Conservation (phyloP, 768 basidiomycete genomes). For the Collybiopsis confluens region DNA sequence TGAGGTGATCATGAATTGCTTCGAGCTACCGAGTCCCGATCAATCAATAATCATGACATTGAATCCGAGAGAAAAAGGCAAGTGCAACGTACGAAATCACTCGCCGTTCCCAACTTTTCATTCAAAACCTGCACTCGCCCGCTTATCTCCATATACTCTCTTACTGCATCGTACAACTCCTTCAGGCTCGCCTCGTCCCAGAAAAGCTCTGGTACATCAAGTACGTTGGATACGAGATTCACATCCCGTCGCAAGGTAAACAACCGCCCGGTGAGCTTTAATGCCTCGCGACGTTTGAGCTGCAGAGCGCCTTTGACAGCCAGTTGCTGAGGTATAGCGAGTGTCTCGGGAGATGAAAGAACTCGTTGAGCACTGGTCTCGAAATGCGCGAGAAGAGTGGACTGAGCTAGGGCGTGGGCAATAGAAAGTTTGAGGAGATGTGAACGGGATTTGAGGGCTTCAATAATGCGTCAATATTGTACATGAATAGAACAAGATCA, state of each 20-base stretch:
- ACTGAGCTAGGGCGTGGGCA: conserved; percentile 91
- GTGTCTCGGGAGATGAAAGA: conserved; percentile 70
- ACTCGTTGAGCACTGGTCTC: conserved; percentile 76
- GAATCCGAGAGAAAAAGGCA: neutral
- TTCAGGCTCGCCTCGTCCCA: conserved; percentile 92
- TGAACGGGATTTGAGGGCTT: conserved; percentile 89
- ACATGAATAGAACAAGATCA: neutral
- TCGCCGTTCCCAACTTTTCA: conserved; percentile 82
- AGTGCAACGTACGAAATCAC: conserved; percentile 68
- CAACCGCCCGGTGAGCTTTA: conserved; percentile 79
- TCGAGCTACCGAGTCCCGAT: conserved; percentile 25
- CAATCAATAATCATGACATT: neutral
- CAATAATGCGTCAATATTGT: conserved; percentile 2
- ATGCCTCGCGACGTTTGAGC: conserved; percentile 74
- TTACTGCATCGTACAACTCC: conserved; percentile 85
- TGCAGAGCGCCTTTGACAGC: conserved; percentile 73
- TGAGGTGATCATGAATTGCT: conserved; percentile 90
- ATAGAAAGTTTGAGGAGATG: conserved; percentile 91
- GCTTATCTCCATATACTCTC: conserved; percentile 93
- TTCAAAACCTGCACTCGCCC: conserved; percentile 80
- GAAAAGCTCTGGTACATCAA: conserved; percentile 91
- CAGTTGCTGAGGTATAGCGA: conserved; percentile 81
- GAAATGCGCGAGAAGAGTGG: conserved; percentile 85
- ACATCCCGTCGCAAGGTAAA: conserved; percentile 89
- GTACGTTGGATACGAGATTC: conserved; percentile 87